Evolutionary conservation across 257 asterid species (phyloP).

Genomic region (Mentha longifolia): DNA sequence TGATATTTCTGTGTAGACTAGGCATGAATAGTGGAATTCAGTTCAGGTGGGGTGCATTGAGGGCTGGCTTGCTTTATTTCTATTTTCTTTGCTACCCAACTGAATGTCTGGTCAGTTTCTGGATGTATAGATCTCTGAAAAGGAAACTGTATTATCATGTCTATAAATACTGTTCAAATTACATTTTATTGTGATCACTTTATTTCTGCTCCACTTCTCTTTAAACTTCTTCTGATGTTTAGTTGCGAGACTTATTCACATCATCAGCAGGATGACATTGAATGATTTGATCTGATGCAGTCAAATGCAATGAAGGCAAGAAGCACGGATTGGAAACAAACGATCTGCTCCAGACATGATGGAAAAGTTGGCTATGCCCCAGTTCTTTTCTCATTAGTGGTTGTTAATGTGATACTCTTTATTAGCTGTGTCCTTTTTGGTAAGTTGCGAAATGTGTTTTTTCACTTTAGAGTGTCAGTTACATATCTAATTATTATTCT

Average conservation of each 20-base stretch:
- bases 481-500: slow-evolving; percentile 41
- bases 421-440: slow-evolving; percentile 74
- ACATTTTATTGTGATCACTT: slow-evolving; percentile 21
- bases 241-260: slow-evolving; percentile 22
- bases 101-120: slow-evolving; percentile 1
- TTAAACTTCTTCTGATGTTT: slow-evolving; percentile 17
- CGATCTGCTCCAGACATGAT: slow-evolving; percentile 53
- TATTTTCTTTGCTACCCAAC: background rate
- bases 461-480: slow-evolving; percentile 19
- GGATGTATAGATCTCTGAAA: slow-evolving; percentile 9
- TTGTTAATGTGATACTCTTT: slow-evolving; percentile 71
- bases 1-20: background rate
- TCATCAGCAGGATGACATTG: slow-evolving; percentile 42
- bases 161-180: slow-evolving; percentile 16
- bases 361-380: slow-evolving; percentile 84
- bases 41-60: slow-evolving; percentile 16
- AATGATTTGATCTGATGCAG: slow-evolving; percentile 55
- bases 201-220: slow-evolving; percentile 20
- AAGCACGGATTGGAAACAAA: slow-evolving; percentile 59
- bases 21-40: slow-evolving; percentile 14
- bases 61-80: slow-evolving; percentile 9
- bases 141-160: slow-evolving; percentile 20
- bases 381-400: slow-evolving; percentile 63
- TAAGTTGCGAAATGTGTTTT: slow-evolving; percentile 42
- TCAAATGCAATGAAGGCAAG: slow-evolving; percentile 61